phyloP scores from a whole-genome alignment of 1,284 basidiomycete genomes.

The Malassezia furfur region DNA sequence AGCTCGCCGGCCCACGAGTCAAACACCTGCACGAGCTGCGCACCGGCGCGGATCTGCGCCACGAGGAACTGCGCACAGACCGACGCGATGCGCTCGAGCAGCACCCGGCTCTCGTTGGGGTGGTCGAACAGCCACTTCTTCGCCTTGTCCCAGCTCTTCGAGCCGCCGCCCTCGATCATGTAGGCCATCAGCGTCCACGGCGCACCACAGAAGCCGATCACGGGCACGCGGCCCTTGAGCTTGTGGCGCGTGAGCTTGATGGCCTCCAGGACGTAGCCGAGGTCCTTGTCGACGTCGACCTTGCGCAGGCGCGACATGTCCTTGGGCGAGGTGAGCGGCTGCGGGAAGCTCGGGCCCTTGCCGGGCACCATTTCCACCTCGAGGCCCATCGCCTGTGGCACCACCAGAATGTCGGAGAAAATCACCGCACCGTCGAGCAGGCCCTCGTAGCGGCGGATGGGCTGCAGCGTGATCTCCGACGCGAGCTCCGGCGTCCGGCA shows the following conservation, averaged over 20 bases:
- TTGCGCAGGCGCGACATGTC: constrained; percentile 42
- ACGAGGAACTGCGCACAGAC: constrained; percentile 45
- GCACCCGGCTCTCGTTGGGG: constrained; percentile 40
- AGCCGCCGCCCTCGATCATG: constrained; percentile 47
- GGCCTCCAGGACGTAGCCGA: constrained; percentile 46
- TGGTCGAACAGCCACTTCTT: constrained; percentile 46
- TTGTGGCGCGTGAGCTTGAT: constrained; percentile 38
- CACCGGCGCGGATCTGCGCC: constrained; percentile 44
- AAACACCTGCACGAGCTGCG: constrained; percentile 45
- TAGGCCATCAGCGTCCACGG: constrained; percentile 49
- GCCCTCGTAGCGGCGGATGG: constrained; percentile 42
- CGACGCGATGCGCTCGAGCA: constrained; percentile 40
- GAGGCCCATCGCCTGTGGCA: constrained; percentile 48
- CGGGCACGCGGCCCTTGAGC: constrained; percentile 44
- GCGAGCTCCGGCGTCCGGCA: constrained; percentile 44
- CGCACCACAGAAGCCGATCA: constrained; percentile 47
- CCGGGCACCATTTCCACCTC: constrained; percentile 44
- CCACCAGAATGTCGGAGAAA: constrained; percentile 46
- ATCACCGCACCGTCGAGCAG: constrained; percentile 47
- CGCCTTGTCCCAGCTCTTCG: constrained; percentile 45
- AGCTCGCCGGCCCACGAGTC: constrained; percentile 48
- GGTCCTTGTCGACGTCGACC: constrained; percentile 45
- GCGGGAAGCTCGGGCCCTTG: constrained; percentile 44
- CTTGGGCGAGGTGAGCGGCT: constrained; percentile 37
- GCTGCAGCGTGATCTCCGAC: constrained; percentile 46